phyloP scores from a whole-genome alignment of 129 eudicot species.

The Centella asiatica region DNA sequence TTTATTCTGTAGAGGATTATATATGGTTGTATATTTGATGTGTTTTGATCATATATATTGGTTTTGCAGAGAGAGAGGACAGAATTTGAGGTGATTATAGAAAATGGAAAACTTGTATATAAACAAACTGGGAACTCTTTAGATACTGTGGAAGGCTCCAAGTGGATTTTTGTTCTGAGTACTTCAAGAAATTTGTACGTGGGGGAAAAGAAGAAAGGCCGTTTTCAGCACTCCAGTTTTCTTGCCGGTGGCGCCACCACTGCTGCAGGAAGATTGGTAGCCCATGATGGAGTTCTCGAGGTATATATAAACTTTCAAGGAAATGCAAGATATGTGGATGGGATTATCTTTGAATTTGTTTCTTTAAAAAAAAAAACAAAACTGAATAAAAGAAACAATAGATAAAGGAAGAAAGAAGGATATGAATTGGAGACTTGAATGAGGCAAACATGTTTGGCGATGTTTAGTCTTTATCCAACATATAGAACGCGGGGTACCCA shows the following conservation, averaged over 20 bases:
- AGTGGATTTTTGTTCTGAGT: constrained; percentile 23
- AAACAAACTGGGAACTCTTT: constrained; percentile 34
- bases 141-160: constrained; percentile 49
- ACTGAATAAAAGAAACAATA: too few relatives aligned
- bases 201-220: constrained; percentile 66
- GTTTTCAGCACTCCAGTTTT: constrained; percentile 94
- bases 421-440: neutral
- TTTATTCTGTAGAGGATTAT: too few relatives aligned
- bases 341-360: too few relatives aligned
- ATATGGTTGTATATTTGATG: neutral
- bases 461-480: neutral
- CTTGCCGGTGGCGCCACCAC: constrained; percentile 83
- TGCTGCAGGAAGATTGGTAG: constrained; percentile 77
- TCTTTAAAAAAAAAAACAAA: too few relatives aligned
- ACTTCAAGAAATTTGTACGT: constrained; percentile 9
- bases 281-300: constrained; percentile 57
- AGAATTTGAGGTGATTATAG: constrained; percentile 65
- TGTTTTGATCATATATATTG: neutral
- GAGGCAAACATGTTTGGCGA: neutral
- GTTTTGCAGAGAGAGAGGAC: constrained; percentile 61
- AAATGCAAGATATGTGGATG: too few relatives aligned
- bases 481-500: neutral
- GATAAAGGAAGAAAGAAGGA: too few relatives aligned
- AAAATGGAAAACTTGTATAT: constrained; percentile 61
- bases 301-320: too few relatives aligned